These are phyloP conservation scores for Dioszegia aurantiaca DNA, from an alignment of 768 basidiomycete species.

Conservation along the genomic window DNA sequence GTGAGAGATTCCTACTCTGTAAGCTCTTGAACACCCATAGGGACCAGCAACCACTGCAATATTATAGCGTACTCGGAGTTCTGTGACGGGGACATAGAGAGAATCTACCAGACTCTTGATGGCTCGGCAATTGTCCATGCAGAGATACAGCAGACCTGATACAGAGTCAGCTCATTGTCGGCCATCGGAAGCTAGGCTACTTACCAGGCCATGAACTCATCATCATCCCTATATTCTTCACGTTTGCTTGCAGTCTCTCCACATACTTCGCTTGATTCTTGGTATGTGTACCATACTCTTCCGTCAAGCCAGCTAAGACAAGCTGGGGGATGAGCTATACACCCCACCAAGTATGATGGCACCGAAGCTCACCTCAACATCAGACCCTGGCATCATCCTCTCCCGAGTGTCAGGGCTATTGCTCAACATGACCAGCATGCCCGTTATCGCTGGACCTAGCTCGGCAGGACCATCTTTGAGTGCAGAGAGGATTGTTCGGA, in stretches of 20 bases:
- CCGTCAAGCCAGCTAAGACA: constrained; percentile 82
- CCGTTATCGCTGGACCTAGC: constrained; percentile 71
- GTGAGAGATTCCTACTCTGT: constrained; percentile 74
- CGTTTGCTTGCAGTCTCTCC: constrained; percentile 73
- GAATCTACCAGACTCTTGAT: constrained; percentile 80
- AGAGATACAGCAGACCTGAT: constrained; percentile 85
- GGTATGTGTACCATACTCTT: constrained; percentile 71
- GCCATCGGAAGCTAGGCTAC: constrained; percentile 38
- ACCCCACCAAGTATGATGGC: background rate
- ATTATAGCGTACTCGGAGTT: constrained; percentile 69
- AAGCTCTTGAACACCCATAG: background rate
- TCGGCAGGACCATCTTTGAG: constrained; percentile 85
- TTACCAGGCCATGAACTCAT: constrained; percentile 89
- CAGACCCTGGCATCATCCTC: constrained; percentile 74
- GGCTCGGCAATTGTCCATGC: constrained; percentile 81
- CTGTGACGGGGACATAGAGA: constrained; percentile 79
- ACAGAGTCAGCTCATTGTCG: constrained; percentile 3
- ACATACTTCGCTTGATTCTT: constrained; percentile 60
- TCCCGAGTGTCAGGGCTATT: constrained; percentile 79
- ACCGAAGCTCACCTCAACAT: constrained; percentile 69
- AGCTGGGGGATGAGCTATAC: constrained; percentile 57
- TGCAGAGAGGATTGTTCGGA: constrained; percentile 78
- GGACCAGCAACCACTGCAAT: background rate
- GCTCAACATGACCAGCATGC: constrained; percentile 74
- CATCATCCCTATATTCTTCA: constrained; percentile 75